Conservation (phyloP, 1,284 basidiomycete genomes). For the Schizophyllum commune region DNA sequence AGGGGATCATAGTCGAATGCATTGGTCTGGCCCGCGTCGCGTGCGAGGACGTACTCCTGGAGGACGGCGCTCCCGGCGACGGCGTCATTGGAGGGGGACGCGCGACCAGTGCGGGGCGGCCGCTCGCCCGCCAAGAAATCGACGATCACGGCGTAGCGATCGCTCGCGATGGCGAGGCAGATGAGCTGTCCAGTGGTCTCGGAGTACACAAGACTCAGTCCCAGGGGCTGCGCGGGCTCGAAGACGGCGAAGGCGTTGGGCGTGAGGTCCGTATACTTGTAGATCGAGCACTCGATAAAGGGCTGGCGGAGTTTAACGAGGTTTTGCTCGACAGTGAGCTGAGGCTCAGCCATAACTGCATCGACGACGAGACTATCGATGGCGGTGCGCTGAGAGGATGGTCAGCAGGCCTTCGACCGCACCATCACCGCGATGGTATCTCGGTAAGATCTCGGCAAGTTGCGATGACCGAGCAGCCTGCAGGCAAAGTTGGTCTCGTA, state of each 20-base stretch:
- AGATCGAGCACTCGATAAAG: not conserved
- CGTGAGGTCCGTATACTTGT: not conserved
- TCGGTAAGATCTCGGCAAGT: no score
- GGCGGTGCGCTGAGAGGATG: not conserved
- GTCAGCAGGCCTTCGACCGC: not conserved
- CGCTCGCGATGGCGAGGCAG: not conserved
- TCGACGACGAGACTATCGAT: no score
- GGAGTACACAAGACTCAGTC: not conserved
- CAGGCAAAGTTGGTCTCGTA: no score
- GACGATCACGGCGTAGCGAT: not conserved
- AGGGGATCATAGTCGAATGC: slow-evolving; percentile 36
- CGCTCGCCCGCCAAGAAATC: not conserved
- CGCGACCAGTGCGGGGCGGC: not conserved
- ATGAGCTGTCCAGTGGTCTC: not conserved
- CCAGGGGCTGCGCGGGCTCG: not conserved
- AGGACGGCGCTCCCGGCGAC: slow-evolving; percentile 14
- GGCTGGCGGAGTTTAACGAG: not conserved
- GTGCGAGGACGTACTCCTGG: slow-evolving; percentile 22
- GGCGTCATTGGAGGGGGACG: slow-evolving; percentile 6
- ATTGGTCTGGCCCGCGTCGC: slow-evolving; percentile 20
- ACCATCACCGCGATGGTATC: not conserved
- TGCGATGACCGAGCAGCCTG: not conserved
- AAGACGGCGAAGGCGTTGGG: not conserved
- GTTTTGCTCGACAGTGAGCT: not conserved
- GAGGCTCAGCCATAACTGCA: not conserved